Evolutionary conservation across 257 asterid species (phyloP).

Genomic region (Euphrasia confusa): DNA sequence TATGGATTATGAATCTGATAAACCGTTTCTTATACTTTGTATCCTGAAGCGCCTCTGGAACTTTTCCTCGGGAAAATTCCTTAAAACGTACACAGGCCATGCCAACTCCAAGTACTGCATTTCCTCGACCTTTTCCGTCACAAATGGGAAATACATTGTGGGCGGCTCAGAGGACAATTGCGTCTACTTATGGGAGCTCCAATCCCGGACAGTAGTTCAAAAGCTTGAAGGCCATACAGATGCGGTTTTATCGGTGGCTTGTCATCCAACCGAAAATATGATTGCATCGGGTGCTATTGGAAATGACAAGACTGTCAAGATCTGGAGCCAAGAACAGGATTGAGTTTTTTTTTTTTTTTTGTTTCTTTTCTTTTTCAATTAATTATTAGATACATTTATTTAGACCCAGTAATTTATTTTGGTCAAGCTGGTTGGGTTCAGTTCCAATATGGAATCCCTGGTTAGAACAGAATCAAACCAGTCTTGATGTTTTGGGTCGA

Average conservation of each 20-base stretch:
- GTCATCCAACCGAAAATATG: slow-evolving; percentile 76
- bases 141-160: slow-evolving; percentile 86
- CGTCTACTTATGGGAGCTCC: slow-evolving; percentile 89
- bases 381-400: too few relatives aligned
- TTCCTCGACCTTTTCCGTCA: slow-evolving; percentile 72
- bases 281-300: slow-evolving; percentile 89
- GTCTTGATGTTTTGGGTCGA: too few relatives aligned
- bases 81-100: slow-evolving; percentile 87
- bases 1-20: not conserved
- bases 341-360: slow-evolving; percentile 24
- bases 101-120: slow-evolving; percentile 74
- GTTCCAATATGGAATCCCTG: too few relatives aligned
- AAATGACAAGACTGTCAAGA: slow-evolving; percentile 65
- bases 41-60: slow-evolving; percentile 89
- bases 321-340: slow-evolving; percentile 72
- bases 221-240: slow-evolving; percentile 94
- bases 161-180: slow-evolving; percentile 91
- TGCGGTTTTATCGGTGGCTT: slow-evolving; percentile 66
- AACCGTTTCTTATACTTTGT: not conserved
- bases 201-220: slow-evolving; percentile 77
- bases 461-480: too few relatives aligned
- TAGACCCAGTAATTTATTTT: not conserved
- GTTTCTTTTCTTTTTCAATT: not conserved
- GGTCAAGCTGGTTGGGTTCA: too few relatives aligned
- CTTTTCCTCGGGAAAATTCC: slow-evolving; percentile 68